A percentile compares a stretch with the other conserved stretches of the same genome.
Conservation (phyloP, 2,329 filamentous ascomycete genomes). For the Pseudogymnoascus sp. region DNA sequence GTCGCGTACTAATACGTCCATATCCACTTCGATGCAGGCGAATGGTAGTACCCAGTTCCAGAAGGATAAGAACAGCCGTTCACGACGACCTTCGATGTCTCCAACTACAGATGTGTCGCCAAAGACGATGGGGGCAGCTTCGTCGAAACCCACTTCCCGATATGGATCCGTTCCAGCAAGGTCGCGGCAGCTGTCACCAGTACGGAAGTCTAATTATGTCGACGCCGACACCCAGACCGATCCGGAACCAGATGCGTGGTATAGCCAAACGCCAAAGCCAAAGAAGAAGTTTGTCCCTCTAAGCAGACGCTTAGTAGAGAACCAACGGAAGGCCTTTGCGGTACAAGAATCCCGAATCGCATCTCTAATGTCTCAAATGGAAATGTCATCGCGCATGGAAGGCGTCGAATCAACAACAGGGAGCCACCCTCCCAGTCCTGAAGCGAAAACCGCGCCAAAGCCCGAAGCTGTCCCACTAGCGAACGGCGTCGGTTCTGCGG, state of each 20-base stretch:
- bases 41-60: constrained; percentile 19
- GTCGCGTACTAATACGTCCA: constrained; percentile 13
- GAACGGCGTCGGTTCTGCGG: not conserved
- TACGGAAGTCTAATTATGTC: constrained; percentile 19
- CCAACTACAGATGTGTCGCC: constrained; percentile 23
- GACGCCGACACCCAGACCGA: constrained; percentile 26
- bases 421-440: constrained; percentile 4
- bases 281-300: constrained; percentile 23
- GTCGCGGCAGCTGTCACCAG: constrained; percentile 20
- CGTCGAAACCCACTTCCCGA: constrained; percentile 14
- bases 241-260: constrained; percentile 25
- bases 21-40: not conserved
- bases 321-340: constrained; percentile 18
- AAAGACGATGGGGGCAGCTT: constrained; percentile 17
- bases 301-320: constrained; percentile 24
- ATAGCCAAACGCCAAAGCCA: constrained; percentile 16
- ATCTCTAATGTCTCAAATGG: constrained; percentile 3
- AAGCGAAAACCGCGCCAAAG: constrained; percentile 16
- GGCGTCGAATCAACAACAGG: constrained; percentile 10
- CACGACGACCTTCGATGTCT: constrained; percentile 24
- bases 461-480: not conserved
- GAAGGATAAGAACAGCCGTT: constrained; percentile 26
- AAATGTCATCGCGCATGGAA: constrained; percentile 10
- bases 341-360: constrained; percentile 13
- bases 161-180: constrained; percentile 12